These are phyloP conservation scores for Pichia phayaonensis DNA, from an alignment of 805 yeast species.

Conservation along the genomic window DNA sequence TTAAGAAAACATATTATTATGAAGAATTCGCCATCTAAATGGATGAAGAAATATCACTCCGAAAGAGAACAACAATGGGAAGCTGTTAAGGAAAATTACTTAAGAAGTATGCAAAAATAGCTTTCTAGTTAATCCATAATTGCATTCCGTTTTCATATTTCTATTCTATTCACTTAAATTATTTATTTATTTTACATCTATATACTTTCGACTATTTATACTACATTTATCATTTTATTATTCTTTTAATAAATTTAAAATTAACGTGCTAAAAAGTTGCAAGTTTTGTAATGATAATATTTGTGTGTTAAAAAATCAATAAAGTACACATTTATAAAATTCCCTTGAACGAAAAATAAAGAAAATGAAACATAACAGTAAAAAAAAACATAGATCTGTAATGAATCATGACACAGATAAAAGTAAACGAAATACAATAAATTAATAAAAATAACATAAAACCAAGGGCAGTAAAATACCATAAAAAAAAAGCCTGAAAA, in stretches of 20 bases:
- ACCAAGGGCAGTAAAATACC: background rate
- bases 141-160: conserved; percentile 12
- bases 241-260: background rate
- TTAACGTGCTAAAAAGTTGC: background rate
- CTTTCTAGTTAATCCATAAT: conserved; percentile 1
- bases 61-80: conserved; percentile 27
- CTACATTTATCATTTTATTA: background rate
- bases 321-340: background rate
- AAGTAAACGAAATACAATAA: background rate
- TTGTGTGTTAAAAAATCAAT: background rate
- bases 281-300: background rate
- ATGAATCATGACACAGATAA: background rate
- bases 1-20: conserved; percentile 32
- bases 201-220: background rate
- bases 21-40: conserved; percentile 33
- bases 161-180: conserved; percentile 3
- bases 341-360: background rate
- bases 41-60: conserved; percentile 29
- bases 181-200: background rate
- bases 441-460: too few species aligned
- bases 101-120: conserved; percentile 29
- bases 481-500: background rate
- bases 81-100: conserved; percentile 29
- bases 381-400: background rate
- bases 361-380: background rate